Conservation (phyloP, 768 basidiomycete species). For the Xerocomellus amylosporus region DNA sequence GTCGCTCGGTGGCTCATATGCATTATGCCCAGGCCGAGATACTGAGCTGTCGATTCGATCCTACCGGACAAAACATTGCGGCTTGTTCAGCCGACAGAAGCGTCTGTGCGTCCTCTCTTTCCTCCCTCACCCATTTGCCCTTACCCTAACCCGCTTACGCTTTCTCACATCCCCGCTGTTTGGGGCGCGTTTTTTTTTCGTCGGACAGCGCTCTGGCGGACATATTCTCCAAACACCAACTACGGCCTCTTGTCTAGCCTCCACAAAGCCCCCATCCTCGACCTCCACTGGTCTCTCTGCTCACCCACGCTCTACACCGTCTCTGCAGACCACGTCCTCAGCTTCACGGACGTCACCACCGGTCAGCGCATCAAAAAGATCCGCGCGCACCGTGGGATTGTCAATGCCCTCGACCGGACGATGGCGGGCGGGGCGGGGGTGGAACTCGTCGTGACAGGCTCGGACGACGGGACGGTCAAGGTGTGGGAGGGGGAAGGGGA, state of each 20-base stretch:
- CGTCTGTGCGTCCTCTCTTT: conserved; percentile 62
- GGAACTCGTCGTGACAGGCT: conserved; percentile 83
- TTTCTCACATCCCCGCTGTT: not conserved
- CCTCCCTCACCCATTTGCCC: not conserved
- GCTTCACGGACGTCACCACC: conserved; percentile 74
- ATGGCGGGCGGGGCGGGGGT: conserved; percentile 79
- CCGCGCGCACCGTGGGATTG: conserved; percentile 85
- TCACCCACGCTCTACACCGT: conserved; percentile 76
- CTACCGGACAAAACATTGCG: conserved; percentile 90
- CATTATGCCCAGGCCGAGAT: conserved; percentile 65
- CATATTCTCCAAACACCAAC: conserved; percentile 90
- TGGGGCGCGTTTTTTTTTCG: not conserved
- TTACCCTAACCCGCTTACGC: not conserved
- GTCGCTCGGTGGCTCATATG: not conserved
- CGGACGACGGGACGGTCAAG: conserved; percentile 89
- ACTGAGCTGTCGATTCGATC: conserved; percentile 88
- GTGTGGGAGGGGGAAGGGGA: conserved; percentile 96
- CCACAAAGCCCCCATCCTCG: conserved; percentile 89
- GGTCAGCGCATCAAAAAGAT: conserved; percentile 80
- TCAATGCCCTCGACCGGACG: conserved; percentile 86
- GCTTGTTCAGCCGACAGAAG: conserved; percentile 88
- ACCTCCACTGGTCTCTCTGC: conserved; percentile 85
- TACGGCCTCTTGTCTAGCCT: conserved; percentile 81
- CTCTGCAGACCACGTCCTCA: conserved; percentile 84
- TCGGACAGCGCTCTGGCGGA: conserved; percentile 76